These are phyloP conservation scores for Hirschfeldia incana DNA, from an alignment of 345 rosid species.

Conservation along the genomic window DNA sequence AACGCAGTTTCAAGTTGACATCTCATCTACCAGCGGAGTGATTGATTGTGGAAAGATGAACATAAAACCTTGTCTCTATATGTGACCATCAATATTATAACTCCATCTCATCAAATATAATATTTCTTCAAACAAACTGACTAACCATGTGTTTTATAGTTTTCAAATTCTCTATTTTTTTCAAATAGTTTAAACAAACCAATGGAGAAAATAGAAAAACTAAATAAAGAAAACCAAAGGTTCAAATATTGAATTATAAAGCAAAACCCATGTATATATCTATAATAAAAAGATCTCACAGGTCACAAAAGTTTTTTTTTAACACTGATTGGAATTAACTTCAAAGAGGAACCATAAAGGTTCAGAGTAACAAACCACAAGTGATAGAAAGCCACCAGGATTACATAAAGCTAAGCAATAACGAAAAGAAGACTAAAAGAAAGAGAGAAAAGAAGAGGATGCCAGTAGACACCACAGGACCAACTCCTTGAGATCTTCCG, in stretches of 20 bases:
- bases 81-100: conserved; percentile 25
- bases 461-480: too few relatives aligned
- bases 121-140: conserved; percentile 10
- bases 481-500: too few relatives aligned
- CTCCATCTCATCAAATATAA: conserved; percentile 22
- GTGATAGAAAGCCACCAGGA: too few relatives aligned
- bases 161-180: conserved; percentile 15
- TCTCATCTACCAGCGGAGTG: conserved; percentile 32
- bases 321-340: too few relatives aligned
- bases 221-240: background rate
- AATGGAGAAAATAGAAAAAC: background rate
- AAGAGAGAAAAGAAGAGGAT: too few relatives aligned
- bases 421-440: too few relatives aligned
- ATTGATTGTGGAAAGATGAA: conserved; percentile 29
- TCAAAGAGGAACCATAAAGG: too few relatives aligned
- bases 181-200: conserved; percentile 16
- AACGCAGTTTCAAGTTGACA: conserved; percentile 32
- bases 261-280: conserved; percentile 33
- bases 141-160: background rate
- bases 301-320: conserved; percentile 15
- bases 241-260: conserved; percentile 17
- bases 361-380: too few relatives aligned
- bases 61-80: conserved; percentile 23
- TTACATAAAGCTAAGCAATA: too few relatives aligned
- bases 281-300: background rate